Evolutionary conservation across 306 rosid species (phyloP), one percentile per base, ranked within the genome.

Genomic region (Canavalia gladiata): DNA sequence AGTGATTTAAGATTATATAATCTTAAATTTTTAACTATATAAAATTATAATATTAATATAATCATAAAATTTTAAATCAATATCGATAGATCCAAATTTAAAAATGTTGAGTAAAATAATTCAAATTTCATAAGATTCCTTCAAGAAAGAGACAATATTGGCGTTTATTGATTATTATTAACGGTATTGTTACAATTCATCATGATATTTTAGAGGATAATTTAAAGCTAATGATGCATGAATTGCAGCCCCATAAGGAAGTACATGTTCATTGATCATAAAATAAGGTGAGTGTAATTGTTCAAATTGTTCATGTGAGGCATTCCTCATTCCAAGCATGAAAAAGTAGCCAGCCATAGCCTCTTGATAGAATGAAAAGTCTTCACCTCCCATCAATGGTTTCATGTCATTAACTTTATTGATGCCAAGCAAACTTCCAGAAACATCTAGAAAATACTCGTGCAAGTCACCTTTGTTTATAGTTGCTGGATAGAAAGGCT

Each of bases 161-260:
- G 41, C 4, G 41, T 37, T 37, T 37, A 2, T 37, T 37, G 2
- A 37, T 37, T 37, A 37, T 4, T 37, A 37, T 37, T 37, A 37
- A 37, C 41, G 4, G 4, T 37, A 2, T 4, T 2, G 1, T 37
- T 37, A 37, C 41, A 62, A 79, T 72, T 91, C 97, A 72, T 91
- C 92, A 25, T 69, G 86, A 81, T 76, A 39, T 68, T 86, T 87
- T 2, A 71, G 75, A 72, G 91, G 91, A 84, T 88, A 91, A n/a
- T 81, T 85, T 33, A 83, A 62, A 18, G 97, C 97, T 67, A 93
- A 71, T 31, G 94, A 88, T 51, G 97, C 97, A 57, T 91, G 94
- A 80, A 93, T 91, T 37, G 97, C 92, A 80, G 97, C 97, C n/a
- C 97, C 97, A 57, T 88, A 91, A 72, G 92, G 89, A 71, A 93